Conservation (phyloP, 208 protist species). For the Trypanosoma theileri region DNA sequence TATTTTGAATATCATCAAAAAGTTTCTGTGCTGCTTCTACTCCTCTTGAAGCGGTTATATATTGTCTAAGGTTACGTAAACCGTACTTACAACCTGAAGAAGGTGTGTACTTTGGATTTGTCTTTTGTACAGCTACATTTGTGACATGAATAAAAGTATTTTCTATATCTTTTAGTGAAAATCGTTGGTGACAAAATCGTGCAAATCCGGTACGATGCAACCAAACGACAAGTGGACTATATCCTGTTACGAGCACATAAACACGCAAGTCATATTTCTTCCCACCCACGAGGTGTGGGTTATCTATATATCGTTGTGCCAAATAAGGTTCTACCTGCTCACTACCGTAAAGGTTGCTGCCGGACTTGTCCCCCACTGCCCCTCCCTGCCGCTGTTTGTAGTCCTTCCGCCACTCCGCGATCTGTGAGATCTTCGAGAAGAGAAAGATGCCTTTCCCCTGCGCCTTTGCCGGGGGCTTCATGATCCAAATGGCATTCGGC, state of each 20-base stretch:
- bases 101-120: slow-evolving; percentile 90
- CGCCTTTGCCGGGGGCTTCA: slow-evolving; percentile 96
- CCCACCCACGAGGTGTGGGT: slow-evolving; percentile 90
- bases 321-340: slow-evolving; percentile 84
- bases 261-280: slow-evolving; percentile 95
- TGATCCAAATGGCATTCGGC: slow-evolving; percentile 93
- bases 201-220: slow-evolving; percentile 91
- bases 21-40: slow-evolving; percentile 78
- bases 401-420: slow-evolving; percentile 92
- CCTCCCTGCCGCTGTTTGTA: slow-evolving; percentile 60
- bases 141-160: slow-evolving; percentile 96
- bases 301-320: slow-evolving; percentile 88
- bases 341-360: slow-evolving; percentile 22
- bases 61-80: slow-evolving; percentile 74
- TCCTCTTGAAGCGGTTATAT: slow-evolving; percentile 87
- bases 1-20: slow-evolving; percentile 92
- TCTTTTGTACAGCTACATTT: slow-evolving; percentile 97
- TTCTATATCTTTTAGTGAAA: slow-evolving; percentile 88
- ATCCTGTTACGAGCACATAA: slow-evolving; percentile 88
- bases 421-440: slow-evolving; percentile 95
- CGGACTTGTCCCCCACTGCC: slow-evolving; percentile 23
- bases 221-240: slow-evolving; percentile 88
- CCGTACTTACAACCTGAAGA: slow-evolving; percentile 83
- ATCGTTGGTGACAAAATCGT: slow-evolving; percentile 92
- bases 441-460: slow-evolving; percentile 98